These are phyloP conservation scores for Pyricularia grisea DNA, from an alignment of 2,329 filamentous ascomycete species.

Conservation along the genomic window DNA sequence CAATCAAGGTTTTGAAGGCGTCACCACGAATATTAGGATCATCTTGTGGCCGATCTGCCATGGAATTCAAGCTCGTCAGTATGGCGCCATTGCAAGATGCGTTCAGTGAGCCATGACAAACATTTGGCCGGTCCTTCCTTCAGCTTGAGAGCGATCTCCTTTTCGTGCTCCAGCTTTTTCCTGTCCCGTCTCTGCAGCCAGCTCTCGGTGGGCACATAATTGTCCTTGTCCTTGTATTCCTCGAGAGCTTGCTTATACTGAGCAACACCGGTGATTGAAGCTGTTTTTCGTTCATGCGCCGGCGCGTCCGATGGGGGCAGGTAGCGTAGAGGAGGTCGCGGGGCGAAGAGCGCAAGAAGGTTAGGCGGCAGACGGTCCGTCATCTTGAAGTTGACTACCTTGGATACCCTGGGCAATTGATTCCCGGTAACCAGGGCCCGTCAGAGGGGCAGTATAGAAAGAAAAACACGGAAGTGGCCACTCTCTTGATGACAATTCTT, in stretches of 20 bases:
- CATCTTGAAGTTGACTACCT: slow-evolving; percentile 46
- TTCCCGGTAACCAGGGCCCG: not conserved
- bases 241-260: slow-evolving; percentile 64
- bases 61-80: not conserved
- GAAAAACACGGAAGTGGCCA: not conserved
- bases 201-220: slow-evolving; percentile 77
- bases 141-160: slow-evolving; percentile 52
- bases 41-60: slow-evolving; percentile 65
- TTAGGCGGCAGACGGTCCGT: slow-evolving; percentile 94
- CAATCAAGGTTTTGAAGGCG: slow-evolving; percentile 90
- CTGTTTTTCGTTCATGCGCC: slow-evolving; percentile 71
- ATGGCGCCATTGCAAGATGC: not conserved
- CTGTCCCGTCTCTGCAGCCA: slow-evolving; percentile 85
- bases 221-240: slow-evolving; percentile 69
- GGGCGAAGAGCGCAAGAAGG: slow-evolving; percentile 87
- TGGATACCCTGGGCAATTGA: not conserved
- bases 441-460: not conserved
- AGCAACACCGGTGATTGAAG: slow-evolving; percentile 62
- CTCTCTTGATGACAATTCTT: not conserved
- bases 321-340: slow-evolving; percentile 85
- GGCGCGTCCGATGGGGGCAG: slow-evolving; percentile 75
- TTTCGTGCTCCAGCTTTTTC: slow-evolving; percentile 70
- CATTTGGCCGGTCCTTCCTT: slow-evolving; percentile 57
- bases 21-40: slow-evolving; percentile 88
- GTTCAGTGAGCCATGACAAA: slow-evolving; percentile 24